A percentile compares a stretch with the other conserved stretches of the same genome.
Evolutionary conservation across 129 eudicot species (phyloP).

Genomic region (Kitagawia praeruptora): DNA sequence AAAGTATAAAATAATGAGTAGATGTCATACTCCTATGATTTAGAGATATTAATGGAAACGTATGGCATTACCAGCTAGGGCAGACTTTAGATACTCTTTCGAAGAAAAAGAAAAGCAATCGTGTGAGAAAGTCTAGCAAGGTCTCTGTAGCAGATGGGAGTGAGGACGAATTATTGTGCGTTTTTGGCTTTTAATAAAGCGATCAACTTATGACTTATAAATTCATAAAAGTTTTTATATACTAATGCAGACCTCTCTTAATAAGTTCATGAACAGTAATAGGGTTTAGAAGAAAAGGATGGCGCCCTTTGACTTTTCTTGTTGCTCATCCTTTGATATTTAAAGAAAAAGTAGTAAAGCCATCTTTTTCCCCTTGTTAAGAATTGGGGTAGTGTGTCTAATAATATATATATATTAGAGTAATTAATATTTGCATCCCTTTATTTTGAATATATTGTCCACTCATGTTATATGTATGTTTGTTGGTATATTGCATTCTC

Average conservation of each 20-base stretch:
- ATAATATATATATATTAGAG: too few species aligned
- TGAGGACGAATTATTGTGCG: background rate
- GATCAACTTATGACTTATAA: too few species aligned
- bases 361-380: background rate
- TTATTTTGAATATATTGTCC: too few species aligned
- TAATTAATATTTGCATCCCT: too few species aligned
- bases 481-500: too few species aligned
- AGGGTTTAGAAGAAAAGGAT: conserved; percentile 6
- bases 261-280: background rate
- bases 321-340: background rate
- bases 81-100: conserved; percentile 28
- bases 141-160: conserved; percentile 8
- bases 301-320: conserved; percentile 37
- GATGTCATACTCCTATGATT: conserved; percentile 22
- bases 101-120: background rate
- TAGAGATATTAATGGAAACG: conserved; percentile 25
- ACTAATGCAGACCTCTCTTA: background rate
- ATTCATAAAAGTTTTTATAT: too few species aligned
- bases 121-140: background rate
- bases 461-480: too few species aligned
- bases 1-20: background rate
- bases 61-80: conserved; percentile 26
- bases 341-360: background rate
- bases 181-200: too few species aligned
- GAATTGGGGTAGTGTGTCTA: too few species aligned